These are phyloP conservation scores for Wickerhamomyces rabaulensis DNA, from an alignment of 805 yeast genomes.

Conservation along the genomic window DNA sequence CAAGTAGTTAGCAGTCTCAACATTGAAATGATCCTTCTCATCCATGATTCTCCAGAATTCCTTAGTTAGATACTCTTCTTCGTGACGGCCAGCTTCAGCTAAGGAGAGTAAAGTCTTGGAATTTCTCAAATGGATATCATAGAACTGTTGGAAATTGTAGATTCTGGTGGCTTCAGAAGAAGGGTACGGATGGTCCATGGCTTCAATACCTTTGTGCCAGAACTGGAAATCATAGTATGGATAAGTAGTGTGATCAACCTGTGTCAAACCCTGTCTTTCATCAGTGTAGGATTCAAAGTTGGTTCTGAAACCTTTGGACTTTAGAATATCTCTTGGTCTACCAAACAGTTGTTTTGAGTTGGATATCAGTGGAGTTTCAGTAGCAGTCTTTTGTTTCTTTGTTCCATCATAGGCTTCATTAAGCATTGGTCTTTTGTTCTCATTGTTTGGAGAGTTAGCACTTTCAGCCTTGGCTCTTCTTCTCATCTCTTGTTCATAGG, in stretches of 20 bases:
- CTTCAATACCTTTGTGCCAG: constrained; percentile 38
- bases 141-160: constrained; percentile 52
- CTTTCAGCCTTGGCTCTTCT: background rate
- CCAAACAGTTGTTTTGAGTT: constrained; percentile 41
- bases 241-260: constrained; percentile 28
- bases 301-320: constrained; percentile 46
- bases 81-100: constrained; percentile 12
- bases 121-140: constrained; percentile 45
- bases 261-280: constrained; percentile 33
- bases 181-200: constrained; percentile 33
- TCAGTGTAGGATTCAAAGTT: constrained; percentile 45
- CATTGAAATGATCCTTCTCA: constrained; percentile 32
- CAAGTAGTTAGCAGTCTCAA: constrained; percentile 31
- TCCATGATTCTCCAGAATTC: constrained; percentile 11
- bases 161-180: constrained; percentile 41
- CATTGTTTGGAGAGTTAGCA: constrained; percentile 6
- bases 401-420: background rate
- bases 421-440: constrained; percentile 10
- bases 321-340: constrained; percentile 41
- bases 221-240: constrained; percentile 36
- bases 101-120: constrained; percentile 20
- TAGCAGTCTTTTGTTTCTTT: constrained; percentile 1
- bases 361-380: constrained; percentile 33
- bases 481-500: constrained; percentile 22
- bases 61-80: constrained; percentile 18